Percentiles rank a stretch among this genome's conserved stretches.
Evolutionary conservation across 78 protist genomes (phyloP).

Genomic region (Salpingoeca rosetta): DNA sequence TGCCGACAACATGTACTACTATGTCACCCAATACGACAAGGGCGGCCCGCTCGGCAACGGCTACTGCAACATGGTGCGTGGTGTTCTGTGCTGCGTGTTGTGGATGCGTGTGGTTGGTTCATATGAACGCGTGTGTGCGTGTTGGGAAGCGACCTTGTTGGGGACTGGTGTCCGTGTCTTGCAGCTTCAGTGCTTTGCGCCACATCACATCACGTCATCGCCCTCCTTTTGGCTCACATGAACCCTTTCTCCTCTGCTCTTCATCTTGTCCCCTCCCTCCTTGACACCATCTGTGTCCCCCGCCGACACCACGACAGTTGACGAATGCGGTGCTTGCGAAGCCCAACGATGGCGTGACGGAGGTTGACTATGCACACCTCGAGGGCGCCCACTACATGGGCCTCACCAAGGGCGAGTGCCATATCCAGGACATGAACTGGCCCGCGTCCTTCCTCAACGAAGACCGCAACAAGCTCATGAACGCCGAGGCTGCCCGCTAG

Average conservation of each 20-base stretch:
- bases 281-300: too few relatives aligned
- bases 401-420: background rate
- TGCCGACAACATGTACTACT: background rate
- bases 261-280: too few relatives aligned
- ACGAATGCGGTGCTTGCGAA: background rate
- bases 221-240: too few relatives aligned
- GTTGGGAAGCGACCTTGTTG: too few relatives aligned
- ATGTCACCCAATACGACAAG: background rate
- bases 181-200: too few relatives aligned
- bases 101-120: too few relatives aligned
- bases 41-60: background rate
- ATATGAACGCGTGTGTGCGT: too few relatives aligned
- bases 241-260: too few relatives aligned
- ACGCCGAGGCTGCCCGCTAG: background rate
- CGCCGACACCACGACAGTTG: too few relatives aligned
- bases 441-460: background rate
- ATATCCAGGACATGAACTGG: background rate
- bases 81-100: too few relatives aligned
- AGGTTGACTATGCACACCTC: background rate
- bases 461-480: background rate
- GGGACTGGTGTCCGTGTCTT: too few relatives aligned
- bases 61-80: conserved; percentile 4
- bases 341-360: conserved; percentile 1
- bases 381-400: background rate
- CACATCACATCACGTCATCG: too few relatives aligned